Conservation (phyloP, 768 basidiomycete genomes). For the Xanthoconium purpureum region DNA sequence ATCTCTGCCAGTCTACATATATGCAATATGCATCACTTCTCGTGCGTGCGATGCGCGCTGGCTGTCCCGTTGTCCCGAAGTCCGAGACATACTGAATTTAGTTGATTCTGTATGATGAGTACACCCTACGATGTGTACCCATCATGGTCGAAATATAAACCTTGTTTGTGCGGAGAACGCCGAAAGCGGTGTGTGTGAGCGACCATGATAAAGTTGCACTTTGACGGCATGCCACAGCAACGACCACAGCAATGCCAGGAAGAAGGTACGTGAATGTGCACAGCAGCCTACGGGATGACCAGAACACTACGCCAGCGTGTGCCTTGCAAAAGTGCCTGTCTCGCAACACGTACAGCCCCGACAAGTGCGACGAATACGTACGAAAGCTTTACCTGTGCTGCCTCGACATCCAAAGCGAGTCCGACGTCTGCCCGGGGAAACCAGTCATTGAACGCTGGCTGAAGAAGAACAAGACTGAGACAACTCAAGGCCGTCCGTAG, state of each 20-base stretch:
- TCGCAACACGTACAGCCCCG: constrained; percentile 61
- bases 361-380: constrained; percentile 54
- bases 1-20: too few species aligned
- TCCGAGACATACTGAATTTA: constrained; percentile 1
- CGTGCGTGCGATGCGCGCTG: too few species aligned
- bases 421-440: constrained; percentile 46
- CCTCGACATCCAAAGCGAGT: constrained; percentile 47
- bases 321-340: constrained; percentile 59
- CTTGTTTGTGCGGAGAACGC: background rate
- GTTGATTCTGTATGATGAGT: background rate
- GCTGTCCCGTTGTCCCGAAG: constrained; percentile 1
- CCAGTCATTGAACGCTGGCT: constrained; percentile 57
- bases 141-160: background rate
- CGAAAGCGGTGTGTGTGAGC: background rate
- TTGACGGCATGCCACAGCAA: background rate
- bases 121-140: background rate
- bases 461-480: constrained; percentile 28
- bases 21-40: too few species aligned
- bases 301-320: constrained; percentile 45
- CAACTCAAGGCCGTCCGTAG: background rate
- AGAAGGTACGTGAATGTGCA: constrained; percentile 19
- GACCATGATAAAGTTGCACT: background rate
- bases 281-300: background rate
- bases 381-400: constrained; percentile 63
- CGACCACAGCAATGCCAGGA: constrained; percentile 18